phyloP scores from a whole-genome alignment of 2,329 filamentous ascomycete species.

The Akanthomyces lecanii region DNA sequence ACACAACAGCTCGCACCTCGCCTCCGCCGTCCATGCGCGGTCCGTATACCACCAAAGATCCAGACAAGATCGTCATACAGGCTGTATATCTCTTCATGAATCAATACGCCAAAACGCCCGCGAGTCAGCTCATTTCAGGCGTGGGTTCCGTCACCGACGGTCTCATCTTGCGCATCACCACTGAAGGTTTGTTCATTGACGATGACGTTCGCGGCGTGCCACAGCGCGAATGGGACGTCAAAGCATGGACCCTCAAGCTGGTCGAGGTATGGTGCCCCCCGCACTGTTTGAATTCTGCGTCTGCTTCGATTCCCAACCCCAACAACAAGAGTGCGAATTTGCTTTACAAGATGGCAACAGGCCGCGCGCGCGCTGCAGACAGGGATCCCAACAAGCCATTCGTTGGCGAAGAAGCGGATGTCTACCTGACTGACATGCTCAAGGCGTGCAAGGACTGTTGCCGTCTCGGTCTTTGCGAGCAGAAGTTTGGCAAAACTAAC shows the following conservation, averaged over 20 bases:
- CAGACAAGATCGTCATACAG: conserved; percentile 92
- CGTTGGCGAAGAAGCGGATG: conserved; percentile 61
- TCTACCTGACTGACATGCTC: conserved; percentile 59
- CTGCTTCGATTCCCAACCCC: conserved; percentile 37
- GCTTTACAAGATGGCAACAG: conserved; percentile 44
- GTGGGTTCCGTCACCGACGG: conserved; percentile 84
- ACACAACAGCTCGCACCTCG: conserved; percentile 77
- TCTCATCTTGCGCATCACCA: conserved; percentile 84
- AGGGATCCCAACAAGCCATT: conserved; percentile 48
- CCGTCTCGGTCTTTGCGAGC: conserved; percentile 48
- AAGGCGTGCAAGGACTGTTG: conserved; percentile 62
- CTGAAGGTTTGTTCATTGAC: conserved; percentile 93
- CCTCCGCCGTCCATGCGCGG: conserved; percentile 74
- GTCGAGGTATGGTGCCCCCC: conserved; percentile 82
- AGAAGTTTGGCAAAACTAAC: conserved; percentile 42
- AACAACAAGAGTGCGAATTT: conserved; percentile 39
- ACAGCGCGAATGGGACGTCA: conserved; percentile 98
- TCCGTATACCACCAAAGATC: conserved; percentile 82
- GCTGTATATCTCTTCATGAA: conserved; percentile 93
- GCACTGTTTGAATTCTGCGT: conserved; percentile 49
- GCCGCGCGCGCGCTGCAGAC: conserved; percentile 43
- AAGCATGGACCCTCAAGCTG: conserved; percentile 93
- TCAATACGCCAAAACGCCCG: conserved; percentile 79
- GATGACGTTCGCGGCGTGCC: conserved; percentile 87
- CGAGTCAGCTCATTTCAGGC: conserved; percentile 85